Percentiles rank a stretch among this genome's conserved stretches.
Evolutionary conservation across 805 yeast genomes (phyloP).

Genomic region (Saccharomycopsis olivae): DNA sequence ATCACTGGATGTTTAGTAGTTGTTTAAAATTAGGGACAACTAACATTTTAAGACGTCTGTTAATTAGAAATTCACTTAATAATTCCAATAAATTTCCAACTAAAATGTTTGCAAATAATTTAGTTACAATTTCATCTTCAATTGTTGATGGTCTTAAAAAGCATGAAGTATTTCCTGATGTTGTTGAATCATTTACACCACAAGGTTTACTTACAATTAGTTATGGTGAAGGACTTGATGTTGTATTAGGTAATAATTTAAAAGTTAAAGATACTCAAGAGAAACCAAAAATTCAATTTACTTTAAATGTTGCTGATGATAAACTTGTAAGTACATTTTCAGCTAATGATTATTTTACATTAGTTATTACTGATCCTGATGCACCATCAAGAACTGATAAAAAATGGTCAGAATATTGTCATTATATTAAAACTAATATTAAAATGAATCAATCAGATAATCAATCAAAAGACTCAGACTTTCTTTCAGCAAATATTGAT

Average conservation of each 20-base stretch:
- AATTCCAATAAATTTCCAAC: neutral
- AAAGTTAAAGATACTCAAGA: slow-evolving; percentile 54
- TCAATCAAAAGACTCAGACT: slow-evolving; percentile 19
- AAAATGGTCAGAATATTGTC: slow-evolving; percentile 83
- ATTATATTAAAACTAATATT: slow-evolving; percentile 54
- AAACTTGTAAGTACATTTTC: slow-evolving; percentile 14
- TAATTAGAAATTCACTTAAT: no score
- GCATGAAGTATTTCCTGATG: slow-evolving; percentile 35
- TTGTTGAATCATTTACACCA: slow-evolving; percentile 24
- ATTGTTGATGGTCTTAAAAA: slow-evolving; percentile 29
- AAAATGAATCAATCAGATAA: slow-evolving; percentile 26
- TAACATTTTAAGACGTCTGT: neutral
- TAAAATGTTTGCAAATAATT: slow-evolving; percentile 12
- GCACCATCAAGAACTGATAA: slow-evolving; percentile 79
- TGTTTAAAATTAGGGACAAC: no score
- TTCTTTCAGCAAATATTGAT: slow-evolving; percentile 28
- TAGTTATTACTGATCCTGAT: slow-evolving; percentile 86
- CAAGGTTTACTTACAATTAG: slow-evolving; percentile 44
- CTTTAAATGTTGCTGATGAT: slow-evolving; percentile 32
- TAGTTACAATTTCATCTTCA: slow-evolving; percentile 22
- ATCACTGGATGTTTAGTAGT: no score
- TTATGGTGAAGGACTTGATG: slow-evolving; percentile 49
- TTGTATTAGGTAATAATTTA: slow-evolving; percentile 71
- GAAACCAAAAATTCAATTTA: slow-evolving; percentile 57
- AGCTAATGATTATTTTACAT: slow-evolving; percentile 46